Percentiles rank a stretch among this genome's conserved stretches.
Evolutionary conservation across 768 basidiomycete genomes (phyloP).

Genomic region (Tricholoma hemisulphureum): DNA sequence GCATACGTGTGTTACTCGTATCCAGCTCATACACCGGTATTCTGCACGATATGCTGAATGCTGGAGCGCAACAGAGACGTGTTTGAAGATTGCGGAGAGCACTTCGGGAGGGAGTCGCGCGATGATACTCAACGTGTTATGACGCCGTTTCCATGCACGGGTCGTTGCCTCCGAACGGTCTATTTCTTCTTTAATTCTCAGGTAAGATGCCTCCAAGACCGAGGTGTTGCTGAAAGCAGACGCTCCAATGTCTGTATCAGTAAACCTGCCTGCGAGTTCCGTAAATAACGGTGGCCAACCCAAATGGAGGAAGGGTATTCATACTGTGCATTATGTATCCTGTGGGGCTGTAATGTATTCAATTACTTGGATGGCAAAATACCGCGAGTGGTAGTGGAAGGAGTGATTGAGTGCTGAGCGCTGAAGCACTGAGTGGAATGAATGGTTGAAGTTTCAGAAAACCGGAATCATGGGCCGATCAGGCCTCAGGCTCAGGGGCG

Average conservation of each 20-base stretch:
- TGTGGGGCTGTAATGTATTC: no score
- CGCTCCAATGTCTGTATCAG: neutral
- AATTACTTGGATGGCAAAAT: no score
- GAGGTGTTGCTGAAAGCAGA: neutral
- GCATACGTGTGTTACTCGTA: neutral
- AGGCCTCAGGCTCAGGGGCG: no score
- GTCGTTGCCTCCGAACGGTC: neutral
- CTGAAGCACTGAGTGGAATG: no score
- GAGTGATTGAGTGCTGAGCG: no score
- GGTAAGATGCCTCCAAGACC: slow-evolving; percentile 7
- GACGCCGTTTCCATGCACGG: neutral
- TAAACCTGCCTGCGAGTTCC: no score
- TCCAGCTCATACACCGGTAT: neutral
- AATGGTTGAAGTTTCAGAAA: no score
- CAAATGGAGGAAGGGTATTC: no score
- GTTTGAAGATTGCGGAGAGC: slow-evolving; percentile 11
- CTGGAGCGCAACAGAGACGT: slow-evolving; percentile 4
- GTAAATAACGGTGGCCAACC: no score
- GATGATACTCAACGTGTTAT: neutral
- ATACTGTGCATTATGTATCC: no score
- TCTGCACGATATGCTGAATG: neutral
- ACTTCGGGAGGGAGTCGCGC: neutral
- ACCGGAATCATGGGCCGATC: no score
- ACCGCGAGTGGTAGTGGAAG: no score
- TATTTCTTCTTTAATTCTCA: neutral